Evolutionary conservation across 441 rosid species (phyloP).

Genomic region (Biscutella laevigata): DNA sequence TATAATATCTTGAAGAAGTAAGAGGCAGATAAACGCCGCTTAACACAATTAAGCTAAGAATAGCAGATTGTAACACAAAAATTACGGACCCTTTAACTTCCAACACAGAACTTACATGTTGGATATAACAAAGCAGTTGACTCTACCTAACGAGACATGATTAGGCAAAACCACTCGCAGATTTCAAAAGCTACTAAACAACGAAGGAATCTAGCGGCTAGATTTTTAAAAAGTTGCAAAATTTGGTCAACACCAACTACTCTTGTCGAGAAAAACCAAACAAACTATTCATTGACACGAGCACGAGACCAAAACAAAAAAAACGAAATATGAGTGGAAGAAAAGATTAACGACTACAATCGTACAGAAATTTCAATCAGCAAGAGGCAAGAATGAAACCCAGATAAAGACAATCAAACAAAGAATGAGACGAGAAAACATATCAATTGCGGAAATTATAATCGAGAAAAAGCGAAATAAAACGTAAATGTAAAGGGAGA

Average conservation of each 20-base stretch:
- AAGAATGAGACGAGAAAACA: background rate
- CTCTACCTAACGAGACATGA: slow-evolving; percentile 11
- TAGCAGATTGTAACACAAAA: background rate
- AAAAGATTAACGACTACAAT: background rate
- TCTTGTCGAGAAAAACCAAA: background rate
- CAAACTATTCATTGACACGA: background rate
- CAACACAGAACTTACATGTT: slow-evolving; percentile 12
- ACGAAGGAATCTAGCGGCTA: background rate
- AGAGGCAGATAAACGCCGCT: background rate
- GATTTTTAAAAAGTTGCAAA: background rate
- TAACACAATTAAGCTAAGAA: background rate
- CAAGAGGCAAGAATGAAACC: background rate
- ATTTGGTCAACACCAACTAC: slow-evolving; percentile 16
- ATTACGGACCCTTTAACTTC: background rate
- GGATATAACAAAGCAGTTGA: background rate
- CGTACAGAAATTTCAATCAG: background rate
- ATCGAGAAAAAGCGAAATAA: background rate
- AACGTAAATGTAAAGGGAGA: slow-evolving; percentile 8
- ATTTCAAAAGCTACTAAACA: too few relatives aligned
- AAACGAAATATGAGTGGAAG: background rate
- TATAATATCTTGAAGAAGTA: background rate
- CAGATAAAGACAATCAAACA: slow-evolving; percentile 1
- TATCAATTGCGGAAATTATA: background rate
- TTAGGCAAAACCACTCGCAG: too few relatives aligned
- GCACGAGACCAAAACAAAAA: background rate